Base-by-base conservation (phyloP, 352 stramenopile genomes). In the Phytophthora ramorum region DNA sequence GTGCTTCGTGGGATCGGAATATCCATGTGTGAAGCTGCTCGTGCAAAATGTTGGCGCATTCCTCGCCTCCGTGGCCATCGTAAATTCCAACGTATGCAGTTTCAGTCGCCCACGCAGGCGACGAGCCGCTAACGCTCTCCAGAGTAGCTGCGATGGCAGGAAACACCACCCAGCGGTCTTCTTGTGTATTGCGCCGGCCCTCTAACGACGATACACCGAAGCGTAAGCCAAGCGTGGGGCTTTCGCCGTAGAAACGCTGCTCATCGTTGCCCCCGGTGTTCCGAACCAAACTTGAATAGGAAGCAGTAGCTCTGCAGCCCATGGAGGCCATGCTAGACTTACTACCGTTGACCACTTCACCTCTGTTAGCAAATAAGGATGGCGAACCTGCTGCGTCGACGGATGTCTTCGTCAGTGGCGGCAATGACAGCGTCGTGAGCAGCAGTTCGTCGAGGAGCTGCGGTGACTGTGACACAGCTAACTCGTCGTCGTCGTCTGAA, bases 61-160 rank as follows among this genome's bases (percentile, higher is more conserved):
- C 83, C 14, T 92, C 80, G 7, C 90, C 90, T 1, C 83, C 83
- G 20, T 97, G 90, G 20, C 90, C 90, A 51, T 97, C 90, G 70
- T 93, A 97, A 19, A 97, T 43, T 0, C 81, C 90, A 14, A 92
- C 69, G 50, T 91, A 96, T 8, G 82, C 69, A 0, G 55, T 67
- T 49, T 76, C 30, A 3, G 45, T 52, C 7, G 56, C n/a, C 68
- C 68, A 69, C 5, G 41, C n/a, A 19, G 32, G 28, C 22, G 20
- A 9, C 0, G 20, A 37, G 14, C 58, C 81, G 19, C 48, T 40
- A 1, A 41, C 19, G 28, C 50, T 76, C 4, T 68, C 53, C 2
- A 68, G 19, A 22, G 58, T 68, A 16, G 28, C 41, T 1, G 64
- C 58, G 17, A 94, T 69, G 12, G 65, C 49, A 20, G 83, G 76